Evolutionary conservation across 75 land plant genomes (phyloP).

Genomic region (Pinus tabuliformis): DNA sequence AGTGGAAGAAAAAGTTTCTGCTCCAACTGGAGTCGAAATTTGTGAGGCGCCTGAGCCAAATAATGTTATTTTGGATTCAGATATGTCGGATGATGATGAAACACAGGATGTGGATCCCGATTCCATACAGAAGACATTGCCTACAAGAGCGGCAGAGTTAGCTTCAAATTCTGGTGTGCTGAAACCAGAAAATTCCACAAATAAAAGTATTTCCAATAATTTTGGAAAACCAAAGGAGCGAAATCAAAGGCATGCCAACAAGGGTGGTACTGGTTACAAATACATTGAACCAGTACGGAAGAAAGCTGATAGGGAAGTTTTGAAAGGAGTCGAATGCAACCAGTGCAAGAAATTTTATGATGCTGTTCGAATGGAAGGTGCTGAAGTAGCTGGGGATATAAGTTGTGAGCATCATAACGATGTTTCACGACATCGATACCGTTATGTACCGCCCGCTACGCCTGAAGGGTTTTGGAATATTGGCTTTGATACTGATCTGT

Average conservation of each 20-base stretch:
- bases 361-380: slow-evolving; percentile 71
- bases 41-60: slow-evolving; percentile 14
- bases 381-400: slow-evolving; percentile 11
- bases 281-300: slow-evolving; percentile 86
- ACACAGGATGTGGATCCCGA: slow-evolving; percentile 33
- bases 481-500: slow-evolving; percentile 90
- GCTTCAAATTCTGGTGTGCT: slow-evolving; percentile 1
- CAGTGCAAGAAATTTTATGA: slow-evolving; percentile 99
- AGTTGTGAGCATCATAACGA: slow-evolving; percentile 89
- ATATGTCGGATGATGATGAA: slow-evolving; percentile 46
- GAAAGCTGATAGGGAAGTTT: slow-evolving; percentile 77
- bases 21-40: slow-evolving; percentile 5
- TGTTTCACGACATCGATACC: slow-evolving; percentile 90
- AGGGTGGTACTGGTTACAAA: slow-evolving; percentile 30
- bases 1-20: neutral
- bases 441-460: slow-evolving; percentile 81
- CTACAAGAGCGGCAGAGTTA: slow-evolving; percentile 7
- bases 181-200: neutral
- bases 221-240: neutral
- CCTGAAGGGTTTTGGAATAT: slow-evolving; percentile 99
- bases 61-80: slow-evolving; percentile 14
- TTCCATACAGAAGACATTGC: slow-evolving; percentile 7
- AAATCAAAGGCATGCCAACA: slow-evolving; percentile 1
- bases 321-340: slow-evolving; percentile 85
- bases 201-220: neutral